A percentile compares a stretch with the other conserved stretches of the same genome.
Evolutionary conservation across 305 asterid species (phyloP).

Genomic region (Solanum hybrid): DNA sequence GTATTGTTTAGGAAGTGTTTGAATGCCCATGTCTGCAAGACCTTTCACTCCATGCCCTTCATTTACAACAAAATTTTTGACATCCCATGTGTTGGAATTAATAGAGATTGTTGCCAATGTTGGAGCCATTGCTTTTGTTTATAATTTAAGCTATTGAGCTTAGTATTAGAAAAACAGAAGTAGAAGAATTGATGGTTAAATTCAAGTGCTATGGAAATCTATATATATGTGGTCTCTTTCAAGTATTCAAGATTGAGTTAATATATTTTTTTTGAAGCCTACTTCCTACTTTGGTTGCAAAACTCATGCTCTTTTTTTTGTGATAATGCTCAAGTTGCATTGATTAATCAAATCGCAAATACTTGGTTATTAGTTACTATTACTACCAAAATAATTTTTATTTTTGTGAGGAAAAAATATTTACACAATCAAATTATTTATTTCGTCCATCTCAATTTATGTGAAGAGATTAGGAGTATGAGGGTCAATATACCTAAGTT

Average conservation of each 20-base stretch:
- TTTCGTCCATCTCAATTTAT: not conserved
- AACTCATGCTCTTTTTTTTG: not conserved
- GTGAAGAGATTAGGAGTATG: not conserved
- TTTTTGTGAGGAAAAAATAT: not conserved
- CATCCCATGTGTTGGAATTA: not conserved
- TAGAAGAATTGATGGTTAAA: not conserved
- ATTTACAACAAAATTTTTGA: slow-evolving; percentile 1
- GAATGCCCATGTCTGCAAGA: slow-evolving; percentile 8
- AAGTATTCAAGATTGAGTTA: not conserved
- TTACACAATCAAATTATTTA: not conserved
- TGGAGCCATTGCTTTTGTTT: slow-evolving; percentile 5
- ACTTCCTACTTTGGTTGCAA: slow-evolving; percentile 4
- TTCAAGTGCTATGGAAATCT: not conserved
- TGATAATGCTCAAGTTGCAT: not conserved
- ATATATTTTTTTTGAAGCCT: not conserved
- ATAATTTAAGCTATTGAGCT: not conserved
- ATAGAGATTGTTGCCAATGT: not conserved
- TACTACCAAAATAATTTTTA: not conserved
- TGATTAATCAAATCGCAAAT: not conserved
- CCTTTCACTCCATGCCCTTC: slow-evolving; percentile 13
- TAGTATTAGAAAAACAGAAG: not conserved
- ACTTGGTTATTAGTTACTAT: not conserved
- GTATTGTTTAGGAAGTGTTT: slow-evolving; percentile 6
- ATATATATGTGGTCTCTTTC: not conserved
- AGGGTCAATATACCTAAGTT: not conserved